Evolutionary conservation across 441 rosid species (phyloP), one percentile per base, ranked within the genome.

Genomic region (Brassica balearica): DNA sequence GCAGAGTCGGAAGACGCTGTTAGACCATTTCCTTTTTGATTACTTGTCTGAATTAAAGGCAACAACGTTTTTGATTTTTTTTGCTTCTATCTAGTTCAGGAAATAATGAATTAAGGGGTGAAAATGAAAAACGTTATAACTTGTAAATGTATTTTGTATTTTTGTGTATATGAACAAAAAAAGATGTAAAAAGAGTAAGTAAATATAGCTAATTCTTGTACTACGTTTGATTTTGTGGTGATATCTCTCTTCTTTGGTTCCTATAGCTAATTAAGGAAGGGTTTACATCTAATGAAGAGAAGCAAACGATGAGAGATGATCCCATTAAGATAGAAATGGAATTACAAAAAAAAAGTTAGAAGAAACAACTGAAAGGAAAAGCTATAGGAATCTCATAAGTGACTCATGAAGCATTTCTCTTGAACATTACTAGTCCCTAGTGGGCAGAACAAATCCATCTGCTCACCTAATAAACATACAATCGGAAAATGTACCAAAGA

Each of bases 381-480:
- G 12, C 12, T 58, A 3, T 58, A 58, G 12, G 62, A 20, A 9
- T 4, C 63, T 58, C 62, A 19, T 22, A 41, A 19, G 62, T 58
- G 27, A 58, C 1, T 19, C 65, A 23, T 23, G 65, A 61, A 61
- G 15, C 3, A 25, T n/a, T 25, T 61, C 4, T 53, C 58, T 53
- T 53, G 20, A 53, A 72, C 48, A 10, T 85, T 91, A 4, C 73
- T 70, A 76, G 73, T 78, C 19, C 65, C 88, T 55, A 79, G 22
- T 1, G 89, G 86, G 19, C 79, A 82, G 68, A 64, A 84, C 80
- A 62, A 86, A 67, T 27, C 80, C 73, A 67, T 89, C 10, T 53
- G 59, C 59, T 53, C 4, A 15, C 10, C 22, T 53, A 53, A 53
- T 15, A 15, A 62, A 60, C 0, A 15, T n/a, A 63, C 65, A 65